Evolutionary conservation across 305 asterid species (phyloP).

Genomic region (Stenogyne calaminthoides): DNA sequence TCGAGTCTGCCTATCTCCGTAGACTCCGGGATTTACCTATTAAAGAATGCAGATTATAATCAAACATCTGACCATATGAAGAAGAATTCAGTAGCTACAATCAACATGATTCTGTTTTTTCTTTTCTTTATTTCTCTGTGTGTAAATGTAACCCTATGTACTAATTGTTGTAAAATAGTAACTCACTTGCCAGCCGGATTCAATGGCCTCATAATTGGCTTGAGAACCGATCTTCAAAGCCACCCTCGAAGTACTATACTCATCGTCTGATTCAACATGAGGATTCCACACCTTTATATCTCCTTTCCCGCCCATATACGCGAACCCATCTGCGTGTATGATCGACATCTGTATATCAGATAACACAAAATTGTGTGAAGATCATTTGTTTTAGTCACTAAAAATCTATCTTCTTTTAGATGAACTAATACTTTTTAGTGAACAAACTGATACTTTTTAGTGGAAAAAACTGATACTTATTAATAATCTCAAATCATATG

Average conservation of each 20-base stretch:
- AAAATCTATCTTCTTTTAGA: too few species aligned
- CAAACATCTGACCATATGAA: background rate
- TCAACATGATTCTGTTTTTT: background rate
- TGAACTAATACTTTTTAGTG: too few species aligned
- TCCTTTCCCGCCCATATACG: slow-evolving; percentile 65
- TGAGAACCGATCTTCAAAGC: slow-evolving; percentile 53
- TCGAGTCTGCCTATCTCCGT: slow-evolving; percentile 72
- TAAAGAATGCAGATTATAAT: background rate
- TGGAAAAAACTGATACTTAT: too few species aligned
- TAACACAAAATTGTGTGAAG: too few species aligned
- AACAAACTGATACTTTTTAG: too few species aligned
- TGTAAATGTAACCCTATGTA: background rate
- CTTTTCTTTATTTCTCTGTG: background rate
- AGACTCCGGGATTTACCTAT: slow-evolving; percentile 71
- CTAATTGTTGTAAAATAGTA: background rate
- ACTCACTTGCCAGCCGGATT: slow-evolving; percentile 78
- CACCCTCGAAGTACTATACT: slow-evolving; percentile 54
- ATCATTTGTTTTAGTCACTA: too few species aligned
- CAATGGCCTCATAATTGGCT: slow-evolving; percentile 41
- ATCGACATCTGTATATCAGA: slow-evolving; percentile 42
- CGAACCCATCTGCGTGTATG: slow-evolving; percentile 48
- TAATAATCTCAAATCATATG: background rate
- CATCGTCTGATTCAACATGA: slow-evolving; percentile 53
- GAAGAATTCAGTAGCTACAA: background rate
- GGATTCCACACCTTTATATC: slow-evolving; percentile 58